Evolutionary conservation across 2,329 filamentous ascomycete species (phyloP).

Genomic region (Davidsoniella australis): DNA sequence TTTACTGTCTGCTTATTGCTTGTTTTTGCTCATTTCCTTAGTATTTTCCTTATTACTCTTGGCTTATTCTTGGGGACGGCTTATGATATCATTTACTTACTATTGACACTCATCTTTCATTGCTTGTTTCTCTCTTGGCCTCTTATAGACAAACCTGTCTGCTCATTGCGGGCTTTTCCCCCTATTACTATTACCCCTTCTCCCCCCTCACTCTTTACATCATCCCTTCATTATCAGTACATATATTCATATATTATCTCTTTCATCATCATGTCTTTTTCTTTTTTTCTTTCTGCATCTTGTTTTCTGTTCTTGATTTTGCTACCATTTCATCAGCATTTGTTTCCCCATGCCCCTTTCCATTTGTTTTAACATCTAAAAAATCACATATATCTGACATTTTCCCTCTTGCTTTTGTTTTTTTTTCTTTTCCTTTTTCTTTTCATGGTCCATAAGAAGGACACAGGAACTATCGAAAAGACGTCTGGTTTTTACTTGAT

Average conservation of each 20-base stretch:
- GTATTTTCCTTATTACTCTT: not conserved
- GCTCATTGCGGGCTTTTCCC: not conserved
- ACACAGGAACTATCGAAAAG: no score
- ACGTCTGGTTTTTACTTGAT: no score
- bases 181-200: not conserved
- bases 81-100: no score
- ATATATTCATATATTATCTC: no score
- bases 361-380: not conserved
- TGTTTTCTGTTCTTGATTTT: not conserved
- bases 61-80: no score
- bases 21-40: not conserved
- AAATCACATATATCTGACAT: slow-evolving; percentile 1
- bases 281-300: not conserved
- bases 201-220: not conserved
- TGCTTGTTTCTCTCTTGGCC: not conserved
- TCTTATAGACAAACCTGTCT: not conserved
- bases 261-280: no score
- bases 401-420: not conserved
- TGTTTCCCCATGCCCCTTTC: not conserved
- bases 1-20: no score
- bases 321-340: not conserved
- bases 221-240: not conserved
- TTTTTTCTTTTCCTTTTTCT: not conserved
- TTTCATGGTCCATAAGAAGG: not conserved
- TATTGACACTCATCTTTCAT: not conserved